These are phyloP conservation scores for Corrigiola litoralis DNA, from an alignment of 179 eudicot species.

Conservation along the genomic window DNA sequence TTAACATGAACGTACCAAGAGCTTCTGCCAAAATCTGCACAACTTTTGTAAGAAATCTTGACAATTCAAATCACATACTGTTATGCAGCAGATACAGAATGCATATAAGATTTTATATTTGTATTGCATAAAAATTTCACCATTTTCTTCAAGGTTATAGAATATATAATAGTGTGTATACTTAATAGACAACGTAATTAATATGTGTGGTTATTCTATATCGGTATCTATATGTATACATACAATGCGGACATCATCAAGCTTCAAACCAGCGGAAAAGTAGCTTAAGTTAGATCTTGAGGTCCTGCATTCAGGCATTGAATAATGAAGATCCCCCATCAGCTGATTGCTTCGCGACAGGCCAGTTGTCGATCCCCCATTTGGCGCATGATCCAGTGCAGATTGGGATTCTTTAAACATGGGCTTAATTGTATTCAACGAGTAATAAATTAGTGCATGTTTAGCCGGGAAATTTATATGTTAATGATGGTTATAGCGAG, in stretches of 20 bases:
- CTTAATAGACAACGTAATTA: not conserved
- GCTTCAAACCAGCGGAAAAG: conserved; percentile 20
- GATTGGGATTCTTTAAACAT: conserved; percentile 26
- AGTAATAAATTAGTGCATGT: not conserved
- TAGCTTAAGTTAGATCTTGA: conserved; percentile 6
- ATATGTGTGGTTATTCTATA: not conserved
- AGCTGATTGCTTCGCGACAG: conserved; percentile 28
- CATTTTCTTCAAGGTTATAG: not conserved
- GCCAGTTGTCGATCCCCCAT: conserved; percentile 35
- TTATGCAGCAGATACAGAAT: not conserved
- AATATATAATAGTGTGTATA: not conserved
- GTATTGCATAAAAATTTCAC: too few species aligned
- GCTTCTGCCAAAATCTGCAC: conserved; percentile 67
- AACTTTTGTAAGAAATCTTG: not conserved
- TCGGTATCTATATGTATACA: not conserved
- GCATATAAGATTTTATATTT: too few species aligned
- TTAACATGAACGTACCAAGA: conserved; percentile 59
- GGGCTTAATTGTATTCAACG: not conserved
- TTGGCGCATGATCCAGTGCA: conserved; percentile 18
- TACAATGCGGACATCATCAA: conserved; percentile 42
- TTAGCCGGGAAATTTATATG: not conserved
- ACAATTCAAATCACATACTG: not conserved
- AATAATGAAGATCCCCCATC: conserved; percentile 20
- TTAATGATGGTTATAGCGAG: not conserved
- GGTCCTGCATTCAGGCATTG: conserved; percentile 6